These are phyloP conservation scores for Nemania bipapillata DNA, from an alignment of 2,329 filamentous ascomycete genomes.

Conservation along the genomic window DNA sequence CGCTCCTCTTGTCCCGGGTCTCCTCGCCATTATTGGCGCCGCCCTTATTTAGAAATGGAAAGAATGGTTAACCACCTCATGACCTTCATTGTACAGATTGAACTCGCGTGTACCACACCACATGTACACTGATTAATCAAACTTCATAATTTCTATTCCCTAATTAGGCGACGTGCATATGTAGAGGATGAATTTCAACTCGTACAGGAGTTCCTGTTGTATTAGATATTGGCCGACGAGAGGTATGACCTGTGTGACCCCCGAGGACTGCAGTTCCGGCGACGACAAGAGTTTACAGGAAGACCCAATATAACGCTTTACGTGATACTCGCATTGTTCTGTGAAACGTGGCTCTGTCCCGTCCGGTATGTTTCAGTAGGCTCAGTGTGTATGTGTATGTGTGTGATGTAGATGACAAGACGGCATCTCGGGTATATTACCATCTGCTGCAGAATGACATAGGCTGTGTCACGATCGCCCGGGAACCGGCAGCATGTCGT, in stretches of 20 bases:
- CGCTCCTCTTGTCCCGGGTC: slow-evolving; percentile 46
- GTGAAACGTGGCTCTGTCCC: neutral
- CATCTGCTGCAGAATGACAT: slow-evolving; percentile 12
- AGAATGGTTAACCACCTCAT: neutral
- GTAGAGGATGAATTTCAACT: slow-evolving; percentile 17
- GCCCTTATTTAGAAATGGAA: slow-evolving; percentile 42
- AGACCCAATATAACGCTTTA: slow-evolving; percentile 27
- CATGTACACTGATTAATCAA: slow-evolving; percentile 19
- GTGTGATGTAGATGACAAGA: slow-evolving; percentile 6
- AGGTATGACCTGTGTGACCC: slow-evolving; percentile 1
- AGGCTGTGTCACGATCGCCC: slow-evolving; percentile 11
- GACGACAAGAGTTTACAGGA: neutral
- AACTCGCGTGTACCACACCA: neutral
- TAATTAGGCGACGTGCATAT: slow-evolving; percentile 28
- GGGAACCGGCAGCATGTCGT: slow-evolving; percentile 1
- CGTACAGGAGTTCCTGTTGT: neutral
- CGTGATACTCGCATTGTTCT: neutral
- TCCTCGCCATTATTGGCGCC: slow-evolving; percentile 44
- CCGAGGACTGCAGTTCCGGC: neutral
- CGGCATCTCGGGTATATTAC: slow-evolving; percentile 21
- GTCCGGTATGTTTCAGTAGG: neutral
- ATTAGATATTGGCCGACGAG: neutral
- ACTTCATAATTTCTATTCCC: slow-evolving; percentile 24
- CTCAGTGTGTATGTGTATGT: no score
- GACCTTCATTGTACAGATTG: neutral